Conservation (phyloP, 2,329 filamentous ascomycete species). For the Diaporthe aspalathi region DNA sequence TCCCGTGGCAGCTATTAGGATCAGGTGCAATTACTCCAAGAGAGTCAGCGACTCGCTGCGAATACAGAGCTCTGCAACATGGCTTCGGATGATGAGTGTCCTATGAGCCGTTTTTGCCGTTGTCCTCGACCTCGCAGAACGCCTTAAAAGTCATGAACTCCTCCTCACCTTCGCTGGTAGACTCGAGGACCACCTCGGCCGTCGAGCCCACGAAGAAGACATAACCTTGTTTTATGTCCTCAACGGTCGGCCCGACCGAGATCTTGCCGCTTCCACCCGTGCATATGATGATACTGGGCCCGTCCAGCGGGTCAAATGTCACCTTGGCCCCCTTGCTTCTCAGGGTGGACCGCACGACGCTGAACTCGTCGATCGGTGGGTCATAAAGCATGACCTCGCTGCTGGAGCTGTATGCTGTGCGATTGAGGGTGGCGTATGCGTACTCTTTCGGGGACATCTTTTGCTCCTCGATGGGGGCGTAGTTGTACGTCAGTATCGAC, state of each 20-base stretch:
- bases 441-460: constrained; percentile 91
- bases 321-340: constrained; percentile 80
- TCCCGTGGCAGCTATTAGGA: not conserved
- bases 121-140: constrained; percentile 83
- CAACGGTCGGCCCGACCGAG: constrained; percentile 82
- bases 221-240: constrained; percentile 78
- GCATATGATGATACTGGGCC: constrained; percentile 93
- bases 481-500: constrained; percentile 93
- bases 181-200: constrained; percentile 84
- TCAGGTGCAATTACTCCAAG: not conserved
- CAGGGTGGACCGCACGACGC: constrained; percentile 84
- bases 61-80: not conserved
- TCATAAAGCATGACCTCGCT: constrained; percentile 85
- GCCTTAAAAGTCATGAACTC: constrained; percentile 91
- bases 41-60: not conserved
- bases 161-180: constrained; percentile 64
- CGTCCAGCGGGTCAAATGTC: constrained; percentile 87
- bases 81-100: not conserved
- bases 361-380: constrained; percentile 96
- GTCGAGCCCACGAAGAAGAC: constrained; percentile 90
- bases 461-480: constrained; percentile 93
- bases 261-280: constrained; percentile 86
- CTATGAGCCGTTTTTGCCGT: constrained; percentile 54
- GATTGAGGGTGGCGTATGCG: constrained; percentile 85
- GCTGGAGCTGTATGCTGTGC: constrained; percentile 80